Evolutionary conservation across 768 basidiomycete species (phyloP).

Genomic region (Amanita inopinata): DNA sequence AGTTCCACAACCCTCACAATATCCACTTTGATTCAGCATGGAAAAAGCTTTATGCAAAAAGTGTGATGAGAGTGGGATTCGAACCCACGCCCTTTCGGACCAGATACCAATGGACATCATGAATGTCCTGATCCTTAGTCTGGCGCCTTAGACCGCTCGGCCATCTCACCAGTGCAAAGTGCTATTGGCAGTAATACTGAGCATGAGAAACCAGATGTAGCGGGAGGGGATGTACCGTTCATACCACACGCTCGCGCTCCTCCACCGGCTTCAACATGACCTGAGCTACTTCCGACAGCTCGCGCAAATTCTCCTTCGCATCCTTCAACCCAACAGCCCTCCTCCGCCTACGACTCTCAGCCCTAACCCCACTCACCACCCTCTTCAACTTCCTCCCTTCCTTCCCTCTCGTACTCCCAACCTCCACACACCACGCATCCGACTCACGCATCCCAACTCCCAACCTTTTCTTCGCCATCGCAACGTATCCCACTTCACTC

Average conservation of each 20-base stretch:
- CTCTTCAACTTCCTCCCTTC: slow-evolving; percentile 2
- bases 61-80: slow-evolving; percentile 38
- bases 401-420: slow-evolving; percentile 11
- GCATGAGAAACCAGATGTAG: no score
- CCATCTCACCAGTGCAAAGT: slow-evolving; percentile 68
- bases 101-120: slow-evolving; percentile 13
- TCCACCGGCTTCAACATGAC: no score
- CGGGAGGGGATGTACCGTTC: no score
- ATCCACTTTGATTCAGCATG: no score
- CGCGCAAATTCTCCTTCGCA: not conserved
- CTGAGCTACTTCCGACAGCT: no score
- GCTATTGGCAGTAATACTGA: no score
- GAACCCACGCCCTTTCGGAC: slow-evolving; percentile 34
- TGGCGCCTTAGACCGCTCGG: slow-evolving; percentile 89
- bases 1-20: no score
- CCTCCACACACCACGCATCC: slow-evolving; percentile 26
- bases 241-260: no score
- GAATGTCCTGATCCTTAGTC: slow-evolving; percentile 48
- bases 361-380: slow-evolving; percentile 16
- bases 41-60: no score
- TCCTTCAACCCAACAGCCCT: slow-evolving; percentile 5
- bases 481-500: slow-evolving; percentile 65
- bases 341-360: slow-evolving; percentile 21
- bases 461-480: slow-evolving; percentile 44
- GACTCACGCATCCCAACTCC: slow-evolving; percentile 40